Evolutionary conservation across 2,329 filamentous ascomycete genomes (phyloP).

Genomic region (Curvularia sp.): DNA sequence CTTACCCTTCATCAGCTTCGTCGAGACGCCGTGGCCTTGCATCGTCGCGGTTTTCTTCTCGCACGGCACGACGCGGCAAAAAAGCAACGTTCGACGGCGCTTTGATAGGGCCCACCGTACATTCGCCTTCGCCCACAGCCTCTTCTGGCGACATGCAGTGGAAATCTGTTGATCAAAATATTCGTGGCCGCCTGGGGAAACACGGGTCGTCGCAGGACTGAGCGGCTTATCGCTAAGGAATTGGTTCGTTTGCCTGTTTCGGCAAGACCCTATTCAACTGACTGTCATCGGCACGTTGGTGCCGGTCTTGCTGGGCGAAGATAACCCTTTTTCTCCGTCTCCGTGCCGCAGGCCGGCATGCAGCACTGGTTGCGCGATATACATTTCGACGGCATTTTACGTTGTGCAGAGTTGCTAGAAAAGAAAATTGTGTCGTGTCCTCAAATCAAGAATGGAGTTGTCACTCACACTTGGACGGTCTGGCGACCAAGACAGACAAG

Average conservation of each 20-base stretch:
- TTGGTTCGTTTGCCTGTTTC: conserved; percentile 7
- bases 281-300: conserved; percentile 6
- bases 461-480: background rate
- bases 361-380: background rate
- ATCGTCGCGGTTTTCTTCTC: conserved; percentile 7
- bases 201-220: conserved; percentile 9
- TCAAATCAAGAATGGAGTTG: background rate
- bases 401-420: background rate
- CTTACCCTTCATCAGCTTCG: conserved; percentile 9
- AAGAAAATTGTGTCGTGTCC: background rate
- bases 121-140: conserved; percentile 4
- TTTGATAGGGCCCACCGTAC: conserved; percentile 17
- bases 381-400: background rate
- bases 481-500: background rate
- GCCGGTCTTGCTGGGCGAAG: conserved; percentile 18
- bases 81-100: conserved; percentile 14
- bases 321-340: background rate
- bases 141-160: conserved; percentile 16
- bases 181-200: conserved; percentile 7
- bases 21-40: conserved; percentile 4
- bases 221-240: conserved; percentile 8
- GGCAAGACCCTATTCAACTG: conserved; percentile 8
- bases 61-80: conserved; percentile 12
- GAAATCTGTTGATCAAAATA: conserved; percentile 18
- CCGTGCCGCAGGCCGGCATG: too few relatives aligned